Percentiles rank a stretch among this genome's conserved stretches.
Conservation (phyloP, 2,329 filamentous ascomycete genomes). For the Paracamarosporium sp. region DNA sequence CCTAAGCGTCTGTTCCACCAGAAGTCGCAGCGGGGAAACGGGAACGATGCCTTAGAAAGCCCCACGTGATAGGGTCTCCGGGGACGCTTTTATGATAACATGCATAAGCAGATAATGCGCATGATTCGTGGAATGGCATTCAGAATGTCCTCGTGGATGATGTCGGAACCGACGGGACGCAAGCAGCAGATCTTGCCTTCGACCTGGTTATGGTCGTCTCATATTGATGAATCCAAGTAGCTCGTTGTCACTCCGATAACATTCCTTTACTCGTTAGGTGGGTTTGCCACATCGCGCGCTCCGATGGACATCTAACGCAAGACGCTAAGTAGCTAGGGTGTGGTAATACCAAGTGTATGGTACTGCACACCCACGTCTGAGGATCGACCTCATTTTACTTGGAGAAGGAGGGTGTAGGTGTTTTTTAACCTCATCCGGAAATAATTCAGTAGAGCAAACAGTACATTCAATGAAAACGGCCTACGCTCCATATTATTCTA, state of each 20-base stretch:
- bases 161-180: not conserved
- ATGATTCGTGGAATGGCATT: not conserved
- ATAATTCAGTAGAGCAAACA: too few species aligned
- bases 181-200: constrained; percentile 9
- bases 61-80: not conserved
- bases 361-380: too few species aligned
- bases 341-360: not conserved
- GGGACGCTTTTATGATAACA: not conserved
- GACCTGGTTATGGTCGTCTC: constrained; percentile 10
- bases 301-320: not conserved
- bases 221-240: too few species aligned
- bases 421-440: too few species aligned
- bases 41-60: not conserved
- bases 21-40: not conserved
- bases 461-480: too few species aligned
- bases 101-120: not conserved
- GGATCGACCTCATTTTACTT: too few species aligned
- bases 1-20: not conserved
- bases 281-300: not conserved
- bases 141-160: not conserved
- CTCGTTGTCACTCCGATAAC: too few species aligned
- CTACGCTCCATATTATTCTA: too few species aligned
- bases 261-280: too few species aligned
- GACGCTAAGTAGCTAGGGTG: not conserved
- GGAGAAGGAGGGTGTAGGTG: too few species aligned